Conservation (phyloP, 441 rosid species). For the Aquilaria agallochum region DNA sequence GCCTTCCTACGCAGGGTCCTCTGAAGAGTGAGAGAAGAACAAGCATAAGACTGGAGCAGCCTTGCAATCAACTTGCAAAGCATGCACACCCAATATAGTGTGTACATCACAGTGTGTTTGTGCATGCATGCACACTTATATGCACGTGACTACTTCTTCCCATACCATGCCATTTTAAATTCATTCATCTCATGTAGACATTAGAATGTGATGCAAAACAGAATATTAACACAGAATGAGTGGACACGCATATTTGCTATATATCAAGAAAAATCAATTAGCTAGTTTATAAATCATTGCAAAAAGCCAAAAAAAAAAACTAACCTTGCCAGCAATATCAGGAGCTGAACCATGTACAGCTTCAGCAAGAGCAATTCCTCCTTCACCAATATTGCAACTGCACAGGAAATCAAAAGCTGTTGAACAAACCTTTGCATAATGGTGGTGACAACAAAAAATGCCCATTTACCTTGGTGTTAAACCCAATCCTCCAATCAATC, state of each 20-base stretch:
- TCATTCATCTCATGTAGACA: no score
- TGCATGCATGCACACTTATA: no score
- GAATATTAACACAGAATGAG: no score
- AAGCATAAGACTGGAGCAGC: no score
- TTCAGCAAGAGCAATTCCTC: constrained; percentile 97
- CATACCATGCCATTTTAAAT: no score
- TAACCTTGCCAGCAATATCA: constrained; percentile 98
- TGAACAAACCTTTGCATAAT: constrained; percentile 12
- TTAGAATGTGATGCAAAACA: neutral
- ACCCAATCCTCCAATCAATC: constrained; percentile 92
- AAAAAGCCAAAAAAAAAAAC: constrained; percentile 12
- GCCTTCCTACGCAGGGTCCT: no score
- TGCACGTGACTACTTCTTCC: no score
- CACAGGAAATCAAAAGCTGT: constrained; percentile 17
- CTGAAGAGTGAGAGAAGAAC: no score
- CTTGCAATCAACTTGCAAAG: no score
- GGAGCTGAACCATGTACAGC: constrained; percentile 99
- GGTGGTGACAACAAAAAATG: constrained; percentile 8
- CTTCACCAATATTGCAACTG: constrained; percentile 98
- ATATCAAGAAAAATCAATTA: neutral
- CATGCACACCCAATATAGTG: no score
- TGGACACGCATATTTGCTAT: neutral
- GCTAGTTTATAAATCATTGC: constrained; percentile 3
- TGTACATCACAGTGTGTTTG: no score
- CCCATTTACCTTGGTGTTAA: constrained; percentile 81